phyloP scores from a whole-genome alignment of 495 filamentous ascomycete species.

The Penicillium canariense region DNA sequence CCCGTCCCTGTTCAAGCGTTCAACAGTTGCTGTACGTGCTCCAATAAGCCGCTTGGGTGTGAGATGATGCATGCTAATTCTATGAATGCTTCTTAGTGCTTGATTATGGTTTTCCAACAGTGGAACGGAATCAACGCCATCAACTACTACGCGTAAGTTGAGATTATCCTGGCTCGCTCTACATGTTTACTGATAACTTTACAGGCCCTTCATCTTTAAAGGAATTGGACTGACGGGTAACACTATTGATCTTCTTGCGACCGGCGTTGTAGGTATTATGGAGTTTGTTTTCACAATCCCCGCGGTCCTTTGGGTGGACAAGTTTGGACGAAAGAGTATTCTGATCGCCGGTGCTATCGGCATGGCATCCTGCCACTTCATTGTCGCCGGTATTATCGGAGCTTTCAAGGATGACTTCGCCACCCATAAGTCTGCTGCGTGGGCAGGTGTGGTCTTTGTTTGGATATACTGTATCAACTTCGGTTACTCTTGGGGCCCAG shows the following conservation, averaged over 20 bases:
- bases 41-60: background rate
- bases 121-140: slow-evolving; percentile 35
- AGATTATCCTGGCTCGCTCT: background rate
- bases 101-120: slow-evolving; percentile 11
- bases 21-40: slow-evolving; percentile 1
- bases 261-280: slow-evolving; percentile 62
- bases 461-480: slow-evolving; percentile 58
- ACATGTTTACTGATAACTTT: background rate
- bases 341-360: slow-evolving; percentile 63
- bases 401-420: slow-evolving; percentile 58
- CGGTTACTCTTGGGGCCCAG: slow-evolving; percentile 17
- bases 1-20: slow-evolving; percentile 9
- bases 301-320: slow-evolving; percentile 64
- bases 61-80: background rate
- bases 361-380: slow-evolving; percentile 58
- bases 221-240: slow-evolving; percentile 51
- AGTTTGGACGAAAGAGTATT: slow-evolving; percentile 59
- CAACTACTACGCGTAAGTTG: slow-evolving; percentile 51
- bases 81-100: background rate
- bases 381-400: slow-evolving; percentile 66
- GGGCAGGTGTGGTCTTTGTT: slow-evolving; percentile 72
- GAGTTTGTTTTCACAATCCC: slow-evolving; percentile 62
- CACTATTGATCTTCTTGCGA: slow-evolving; percentile 54
- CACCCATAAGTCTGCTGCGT: slow-evolving; percentile 58
- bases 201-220: slow-evolving; percentile 52